These are phyloP conservation scores for Phaeosphaeriaceae sp. DNA, from an alignment of 2,329 filamentous ascomycete species.

Conservation along the genomic window DNA sequence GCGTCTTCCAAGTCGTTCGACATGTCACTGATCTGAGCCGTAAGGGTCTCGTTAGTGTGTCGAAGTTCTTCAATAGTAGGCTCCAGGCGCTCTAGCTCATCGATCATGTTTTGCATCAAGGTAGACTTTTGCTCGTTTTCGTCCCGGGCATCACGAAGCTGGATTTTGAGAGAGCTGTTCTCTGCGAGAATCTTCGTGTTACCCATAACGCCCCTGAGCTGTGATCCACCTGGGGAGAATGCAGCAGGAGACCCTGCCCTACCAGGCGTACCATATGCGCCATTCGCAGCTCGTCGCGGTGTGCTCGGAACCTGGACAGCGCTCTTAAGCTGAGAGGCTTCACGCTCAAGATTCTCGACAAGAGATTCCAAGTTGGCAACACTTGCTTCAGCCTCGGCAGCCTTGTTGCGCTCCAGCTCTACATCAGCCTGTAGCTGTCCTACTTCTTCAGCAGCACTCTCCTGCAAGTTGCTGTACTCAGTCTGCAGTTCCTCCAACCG, in stretches of 20 bases:
- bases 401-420: conserved; percentile 62
- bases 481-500: conserved; percentile 73
- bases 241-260: conserved; percentile 58
- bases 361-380: conserved; percentile 70
- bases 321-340: conserved; percentile 53
- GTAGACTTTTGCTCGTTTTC: conserved; percentile 75
- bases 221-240: conserved; percentile 62
- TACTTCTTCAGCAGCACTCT: conserved; percentile 67
- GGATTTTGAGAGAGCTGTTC: conserved; percentile 69
- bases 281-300: conserved; percentile 60
- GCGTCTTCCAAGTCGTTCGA: conserved; percentile 84
- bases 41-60: conserved; percentile 78
- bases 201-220: conserved; percentile 61
- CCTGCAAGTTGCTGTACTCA: conserved; percentile 67
- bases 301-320: conserved; percentile 55
- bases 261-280: conserved; percentile 56
- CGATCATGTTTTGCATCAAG: conserved; percentile 84
- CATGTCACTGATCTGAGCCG: conserved; percentile 76
- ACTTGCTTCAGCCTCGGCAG: conserved; percentile 66
- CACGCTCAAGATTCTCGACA: conserved; percentile 65
- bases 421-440: conserved; percentile 57
- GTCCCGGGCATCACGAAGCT: conserved; percentile 75
- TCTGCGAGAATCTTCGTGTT: conserved; percentile 69
- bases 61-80: conserved; percentile 89
- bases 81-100: conserved; percentile 81